Evolutionary conservation across 768 basidiomycete genomes (phyloP).

Genomic region (Russula brevipes): DNA sequence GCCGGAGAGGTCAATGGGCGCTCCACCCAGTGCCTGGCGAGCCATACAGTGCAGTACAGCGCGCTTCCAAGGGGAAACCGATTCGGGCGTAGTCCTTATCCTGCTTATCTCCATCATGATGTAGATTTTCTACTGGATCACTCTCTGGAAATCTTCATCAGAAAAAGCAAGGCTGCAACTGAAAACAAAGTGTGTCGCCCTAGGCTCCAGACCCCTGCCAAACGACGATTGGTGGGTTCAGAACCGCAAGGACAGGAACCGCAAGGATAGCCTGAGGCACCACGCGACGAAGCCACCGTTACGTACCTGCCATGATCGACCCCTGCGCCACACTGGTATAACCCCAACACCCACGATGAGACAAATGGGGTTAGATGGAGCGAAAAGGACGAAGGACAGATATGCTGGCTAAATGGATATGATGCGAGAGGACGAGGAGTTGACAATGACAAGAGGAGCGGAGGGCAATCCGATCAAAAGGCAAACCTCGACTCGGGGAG

Average conservation of each 20-base stretch:
- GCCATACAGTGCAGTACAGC: not conserved
- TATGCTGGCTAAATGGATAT: not conserved
- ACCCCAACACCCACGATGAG: not conserved
- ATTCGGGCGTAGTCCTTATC: not conserved
- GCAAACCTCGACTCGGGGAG: not conserved
- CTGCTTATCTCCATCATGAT: not conserved
- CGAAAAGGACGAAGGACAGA: not conserved
- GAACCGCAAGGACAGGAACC: not conserved
- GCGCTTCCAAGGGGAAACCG: not conserved
- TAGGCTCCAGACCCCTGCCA: not conserved
- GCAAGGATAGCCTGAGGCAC: not conserved
- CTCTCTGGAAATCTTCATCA: not conserved
- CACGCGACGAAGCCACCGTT: not conserved
- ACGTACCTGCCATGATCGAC: not conserved
- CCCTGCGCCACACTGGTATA: not conserved
- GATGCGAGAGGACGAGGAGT: not conserved
- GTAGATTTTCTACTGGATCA: not conserved
- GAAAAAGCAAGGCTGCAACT: not conserved
- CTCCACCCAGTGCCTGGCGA: not conserved
- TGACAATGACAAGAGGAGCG: not conserved
- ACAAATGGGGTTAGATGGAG: not conserved
- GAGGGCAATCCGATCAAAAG: no score
- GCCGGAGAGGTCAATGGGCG: not conserved
- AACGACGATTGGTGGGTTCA: not conserved
- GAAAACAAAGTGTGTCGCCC: no score